Evolutionary conservation across 2,329 filamentous ascomycete species (phyloP).

Genomic region (Harringtonia lauricola): DNA sequence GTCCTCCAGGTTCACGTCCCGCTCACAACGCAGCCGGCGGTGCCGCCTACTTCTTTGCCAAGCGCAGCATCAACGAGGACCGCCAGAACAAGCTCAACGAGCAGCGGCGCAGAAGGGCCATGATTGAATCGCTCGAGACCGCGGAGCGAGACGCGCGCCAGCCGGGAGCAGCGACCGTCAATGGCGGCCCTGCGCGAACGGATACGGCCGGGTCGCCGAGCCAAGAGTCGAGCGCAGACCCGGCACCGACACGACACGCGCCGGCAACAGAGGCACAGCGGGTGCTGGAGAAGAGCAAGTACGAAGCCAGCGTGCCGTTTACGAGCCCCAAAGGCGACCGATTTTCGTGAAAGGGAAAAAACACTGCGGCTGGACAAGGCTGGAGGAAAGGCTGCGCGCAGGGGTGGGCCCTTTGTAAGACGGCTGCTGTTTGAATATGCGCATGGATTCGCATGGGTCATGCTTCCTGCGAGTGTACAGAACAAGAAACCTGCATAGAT

Average conservation of each 20-base stretch:
- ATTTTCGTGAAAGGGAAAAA: slow-evolving; percentile 43
- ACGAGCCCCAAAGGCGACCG: slow-evolving; percentile 74
- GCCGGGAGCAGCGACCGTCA: no score
- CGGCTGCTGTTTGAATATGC: no score
- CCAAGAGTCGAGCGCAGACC: slow-evolving; percentile 63
- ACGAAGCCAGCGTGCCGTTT: slow-evolving; percentile 70
- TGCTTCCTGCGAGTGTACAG: no score
- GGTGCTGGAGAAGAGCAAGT: slow-evolving; percentile 74
- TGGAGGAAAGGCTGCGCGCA: not conserved
- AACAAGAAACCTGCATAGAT: no score
- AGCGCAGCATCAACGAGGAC: slow-evolving; percentile 87
- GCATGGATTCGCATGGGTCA: no score
- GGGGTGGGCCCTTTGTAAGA: no score
- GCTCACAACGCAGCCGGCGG: slow-evolving; percentile 55
- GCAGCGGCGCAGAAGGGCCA: slow-evolving; percentile 51
- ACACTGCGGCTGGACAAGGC: not conserved
- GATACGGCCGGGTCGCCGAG: slow-evolving; percentile 53
- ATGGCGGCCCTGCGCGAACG: slow-evolving; percentile 43
- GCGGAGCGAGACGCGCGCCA: slow-evolving; percentile 13
- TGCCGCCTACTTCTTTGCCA: slow-evolving; percentile 91
- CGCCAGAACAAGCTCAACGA: slow-evolving; percentile 62
- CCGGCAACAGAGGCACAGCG: slow-evolving; percentile 58
- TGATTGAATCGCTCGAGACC: slow-evolving; percentile 43
- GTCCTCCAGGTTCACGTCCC: no score
- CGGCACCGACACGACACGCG: slow-evolving; percentile 76